These are phyloP conservation scores for Trifolium subterraneum DNA, from an alignment of 306 rosid genomes.

Conservation along the genomic window DNA sequence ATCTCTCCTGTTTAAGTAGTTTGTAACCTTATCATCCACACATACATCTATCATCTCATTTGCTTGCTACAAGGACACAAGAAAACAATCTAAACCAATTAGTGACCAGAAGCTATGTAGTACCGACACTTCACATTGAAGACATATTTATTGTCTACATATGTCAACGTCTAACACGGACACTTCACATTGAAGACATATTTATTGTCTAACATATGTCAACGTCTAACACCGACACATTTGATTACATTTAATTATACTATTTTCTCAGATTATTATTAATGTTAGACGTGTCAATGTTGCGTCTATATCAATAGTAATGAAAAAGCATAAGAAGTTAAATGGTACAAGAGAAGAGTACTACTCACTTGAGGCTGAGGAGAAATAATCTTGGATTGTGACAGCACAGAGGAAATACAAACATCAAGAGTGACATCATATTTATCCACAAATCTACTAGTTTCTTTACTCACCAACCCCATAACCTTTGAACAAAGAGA, in stretches of 20 bases:
- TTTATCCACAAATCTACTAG: conserved; percentile 78
- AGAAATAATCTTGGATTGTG: conserved; percentile 62
- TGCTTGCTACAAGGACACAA: conserved; percentile 60
- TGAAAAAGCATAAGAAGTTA: neutral
- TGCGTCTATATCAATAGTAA: neutral
- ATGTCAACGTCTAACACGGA: neutral
- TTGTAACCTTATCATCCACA: conserved; percentile 89
- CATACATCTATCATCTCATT: conserved; percentile 82
- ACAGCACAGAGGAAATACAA: conserved; percentile 70
- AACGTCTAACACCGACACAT: neutral
- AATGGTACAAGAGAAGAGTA: neutral
- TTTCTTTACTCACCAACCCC: conserved; percentile 70
- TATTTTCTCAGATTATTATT: neutral
- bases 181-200: no score
- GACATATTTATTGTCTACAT: neutral
- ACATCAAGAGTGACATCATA: conserved; percentile 84
- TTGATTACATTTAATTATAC: neutral
- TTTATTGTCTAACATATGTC: no score
- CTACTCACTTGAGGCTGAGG: conserved; percentile 60
- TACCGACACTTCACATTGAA: neutral
- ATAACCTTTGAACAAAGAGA: conserved; percentile 62
- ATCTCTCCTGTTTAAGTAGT: conserved; percentile 81
- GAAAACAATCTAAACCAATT: neutral
- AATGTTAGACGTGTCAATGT: neutral
- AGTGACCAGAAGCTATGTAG: neutral